Percentiles rank a stretch among this genome's conserved stretches.
Evolutionary conservation across 73 alveolate species (phyloP).

Genomic region (Symbiodinium natans): DNA sequence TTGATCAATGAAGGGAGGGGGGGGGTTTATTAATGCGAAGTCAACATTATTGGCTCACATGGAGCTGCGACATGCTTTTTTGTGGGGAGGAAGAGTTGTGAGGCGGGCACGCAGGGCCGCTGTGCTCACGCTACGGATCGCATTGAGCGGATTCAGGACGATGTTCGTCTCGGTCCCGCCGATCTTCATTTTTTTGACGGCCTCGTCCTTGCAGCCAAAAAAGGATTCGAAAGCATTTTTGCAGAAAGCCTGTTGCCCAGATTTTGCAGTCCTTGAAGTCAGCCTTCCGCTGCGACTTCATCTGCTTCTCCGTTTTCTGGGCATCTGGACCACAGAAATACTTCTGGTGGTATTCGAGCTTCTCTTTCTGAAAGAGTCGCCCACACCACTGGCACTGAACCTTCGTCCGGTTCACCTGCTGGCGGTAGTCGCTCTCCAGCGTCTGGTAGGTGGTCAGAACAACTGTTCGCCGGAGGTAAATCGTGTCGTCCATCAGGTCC

Average conservation of each 20-base stretch:
- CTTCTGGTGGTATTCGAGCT: conserved; percentile 47
- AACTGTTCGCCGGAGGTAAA: conserved; percentile 24
- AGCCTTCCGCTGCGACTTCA: conserved; percentile 55
- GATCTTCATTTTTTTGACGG: conserved; percentile 82
- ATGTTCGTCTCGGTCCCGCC: conserved; percentile 77
- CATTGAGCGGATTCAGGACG: conserved; percentile 67
- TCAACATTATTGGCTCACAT: too few relatives aligned
- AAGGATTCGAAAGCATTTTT: neutral
- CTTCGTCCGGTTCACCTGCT: conserved; percentile 40
- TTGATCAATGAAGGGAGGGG: too few relatives aligned
- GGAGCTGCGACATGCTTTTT: too few relatives aligned
- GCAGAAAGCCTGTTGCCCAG: neutral
- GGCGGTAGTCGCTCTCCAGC: conserved; percentile 53
- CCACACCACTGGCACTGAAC: conserved; percentile 81
- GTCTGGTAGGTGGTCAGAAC: conserved; percentile 90
- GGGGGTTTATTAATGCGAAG: too few relatives aligned
- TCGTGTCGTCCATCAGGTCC: conserved; percentile 50
- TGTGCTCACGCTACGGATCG: conserved; percentile 64
- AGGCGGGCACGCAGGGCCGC: conserved; percentile 24
- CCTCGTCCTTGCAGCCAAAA: conserved; percentile 31
- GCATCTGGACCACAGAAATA: conserved; percentile 90
- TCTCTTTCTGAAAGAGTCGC: conserved; percentile 53
- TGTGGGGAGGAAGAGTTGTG: too few relatives aligned
- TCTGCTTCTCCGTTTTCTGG: conserved; percentile 84
- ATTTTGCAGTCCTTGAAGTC: conserved; percentile 57